These are phyloP conservation scores for Fusarium sp. DNA, from an alignment of 2,329 filamentous ascomycete genomes.

Conservation along the genomic window DNA sequence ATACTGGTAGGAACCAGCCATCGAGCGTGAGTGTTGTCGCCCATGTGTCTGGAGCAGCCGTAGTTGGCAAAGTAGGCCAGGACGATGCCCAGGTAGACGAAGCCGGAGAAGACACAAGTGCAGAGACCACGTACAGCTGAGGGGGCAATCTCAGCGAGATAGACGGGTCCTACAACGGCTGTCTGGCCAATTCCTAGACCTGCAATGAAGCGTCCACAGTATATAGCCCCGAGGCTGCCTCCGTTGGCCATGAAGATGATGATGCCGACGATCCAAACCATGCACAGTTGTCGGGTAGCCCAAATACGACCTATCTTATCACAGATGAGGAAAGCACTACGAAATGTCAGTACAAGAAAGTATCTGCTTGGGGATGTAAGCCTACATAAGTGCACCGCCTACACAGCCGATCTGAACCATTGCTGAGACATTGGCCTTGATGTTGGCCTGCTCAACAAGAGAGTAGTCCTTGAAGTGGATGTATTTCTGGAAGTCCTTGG, in stretches of 20 bases:
- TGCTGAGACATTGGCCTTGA: conserved; percentile 29
- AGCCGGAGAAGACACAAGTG: conserved; percentile 35
- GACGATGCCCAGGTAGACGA: conserved; percentile 29
- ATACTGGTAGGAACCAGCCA: conserved; percentile 36
- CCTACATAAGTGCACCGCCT: conserved; percentile 24
- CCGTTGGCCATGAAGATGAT: conserved; percentile 27
- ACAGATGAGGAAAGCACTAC: conserved; percentile 21
- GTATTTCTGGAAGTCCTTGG: conserved; percentile 23
- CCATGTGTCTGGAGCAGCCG: conserved; percentile 30
- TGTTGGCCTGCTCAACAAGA: conserved; percentile 17
- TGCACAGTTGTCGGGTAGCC: conserved; percentile 24
- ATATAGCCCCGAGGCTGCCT: conserved; percentile 23
- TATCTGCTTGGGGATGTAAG: not conserved
- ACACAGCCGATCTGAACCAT: conserved; percentile 31
- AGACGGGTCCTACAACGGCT: conserved; percentile 36
- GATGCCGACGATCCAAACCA: conserved; percentile 18
- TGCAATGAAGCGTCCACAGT: conserved; percentile 33
- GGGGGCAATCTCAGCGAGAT: conserved; percentile 38
- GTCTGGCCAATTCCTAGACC: conserved; percentile 36
- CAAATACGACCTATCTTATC: conserved; percentile 23
- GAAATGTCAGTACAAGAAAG: not conserved
- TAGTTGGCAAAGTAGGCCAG: conserved; percentile 38
- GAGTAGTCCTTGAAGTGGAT: conserved; percentile 19
- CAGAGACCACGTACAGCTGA: conserved; percentile 35
- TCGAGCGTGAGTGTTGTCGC: conserved; percentile 17